Evolutionary conservation across 2,329 filamentous ascomycete genomes (phyloP).

Genomic region (Aspergillaceae sp.): DNA sequence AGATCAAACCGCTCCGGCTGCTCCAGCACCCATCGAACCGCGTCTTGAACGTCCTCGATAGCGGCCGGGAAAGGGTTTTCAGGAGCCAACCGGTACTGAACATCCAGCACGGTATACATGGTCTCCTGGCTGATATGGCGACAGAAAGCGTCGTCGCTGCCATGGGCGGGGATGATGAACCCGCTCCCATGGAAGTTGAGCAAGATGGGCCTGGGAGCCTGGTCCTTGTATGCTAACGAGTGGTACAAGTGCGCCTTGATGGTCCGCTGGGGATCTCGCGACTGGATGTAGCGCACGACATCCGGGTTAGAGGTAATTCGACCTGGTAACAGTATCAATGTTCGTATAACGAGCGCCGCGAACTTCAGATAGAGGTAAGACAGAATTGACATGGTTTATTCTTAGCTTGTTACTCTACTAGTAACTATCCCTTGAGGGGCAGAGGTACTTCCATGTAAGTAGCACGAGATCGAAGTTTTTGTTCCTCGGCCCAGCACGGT

Average conservation of each 20-base stretch:
- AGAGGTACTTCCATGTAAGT: too few species aligned
- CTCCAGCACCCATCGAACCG: slow-evolving; percentile 21
- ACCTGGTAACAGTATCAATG: neutral
- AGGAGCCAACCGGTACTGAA: slow-evolving; percentile 31
- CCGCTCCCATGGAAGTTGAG: slow-evolving; percentile 25
- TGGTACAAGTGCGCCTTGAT: slow-evolving; percentile 22
- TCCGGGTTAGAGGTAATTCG: slow-evolving; percentile 13
- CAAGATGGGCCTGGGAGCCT: slow-evolving; percentile 13
- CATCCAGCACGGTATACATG: slow-evolving; percentile 26
- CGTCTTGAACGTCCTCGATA: slow-evolving; percentile 29
- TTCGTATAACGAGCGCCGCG: neutral
- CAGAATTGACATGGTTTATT: neutral
- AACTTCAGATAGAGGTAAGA: neutral
- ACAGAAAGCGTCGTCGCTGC: slow-evolving; percentile 21
- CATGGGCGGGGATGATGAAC: slow-evolving; percentile 21
- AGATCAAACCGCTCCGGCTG: slow-evolving; percentile 24
- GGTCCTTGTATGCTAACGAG: neutral
- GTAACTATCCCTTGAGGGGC: too few species aligned
- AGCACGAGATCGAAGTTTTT: too few species aligned
- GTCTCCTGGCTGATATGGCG: slow-evolving; percentile 14
- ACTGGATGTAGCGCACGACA: slow-evolving; percentile 13
- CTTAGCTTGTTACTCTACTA: too few species aligned
- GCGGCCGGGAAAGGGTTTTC: slow-evolving; percentile 32
- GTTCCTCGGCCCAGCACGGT: too few species aligned
- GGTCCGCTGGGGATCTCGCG: slow-evolving; percentile 13